Percentiles rank a stretch among this genome's conserved stretches.
Evolutionary conservation across 805 yeast species (phyloP).

Genomic region (Teunomyces barrocoloradensis): DNA sequence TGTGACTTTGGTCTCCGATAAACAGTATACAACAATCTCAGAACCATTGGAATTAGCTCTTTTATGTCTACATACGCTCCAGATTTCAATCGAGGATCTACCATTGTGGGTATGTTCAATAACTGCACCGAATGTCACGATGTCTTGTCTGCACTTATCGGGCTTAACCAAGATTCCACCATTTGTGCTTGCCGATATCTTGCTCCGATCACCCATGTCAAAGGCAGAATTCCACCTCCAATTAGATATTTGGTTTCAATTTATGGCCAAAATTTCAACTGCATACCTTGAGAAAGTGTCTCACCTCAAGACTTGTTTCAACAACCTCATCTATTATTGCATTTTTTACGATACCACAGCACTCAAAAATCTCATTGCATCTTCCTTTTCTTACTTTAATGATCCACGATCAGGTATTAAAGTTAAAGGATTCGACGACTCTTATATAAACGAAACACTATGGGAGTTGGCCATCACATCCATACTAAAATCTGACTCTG

Average conservation of each 20-base stretch:
- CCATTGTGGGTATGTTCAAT: conserved; percentile 33
- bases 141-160: conserved; percentile 31
- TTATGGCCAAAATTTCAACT: conserved; percentile 19
- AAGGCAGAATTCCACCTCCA: conserved; percentile 31
- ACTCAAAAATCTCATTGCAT: conserved; percentile 17
- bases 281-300: conserved; percentile 19
- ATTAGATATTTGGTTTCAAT: conserved; percentile 35
- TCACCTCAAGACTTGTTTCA: conserved; percentile 18
- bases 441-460: conserved; percentile 19
- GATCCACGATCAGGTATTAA: conserved; percentile 19
- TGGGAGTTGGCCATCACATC: conserved; percentile 27
- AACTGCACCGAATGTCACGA: conserved; percentile 25
- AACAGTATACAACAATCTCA: conserved; percentile 3
- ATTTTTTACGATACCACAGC: conserved; percentile 21
- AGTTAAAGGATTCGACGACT: conserved; percentile 14
- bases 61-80: neutral
- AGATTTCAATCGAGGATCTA: conserved; percentile 4
- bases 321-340: conserved; percentile 28
- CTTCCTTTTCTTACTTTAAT: conserved; percentile 17
- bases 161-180: conserved; percentile 34
- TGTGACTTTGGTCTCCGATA: neutral
- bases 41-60: neutral
- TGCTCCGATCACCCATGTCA: conserved; percentile 35
- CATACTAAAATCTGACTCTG: neutral
- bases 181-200: conserved; percentile 37